Evolutionary conservation across 139 green algal genomes (phyloP), one percentile per base, ranked within the genome.

Genomic region (Micractinium sp.): DNA sequence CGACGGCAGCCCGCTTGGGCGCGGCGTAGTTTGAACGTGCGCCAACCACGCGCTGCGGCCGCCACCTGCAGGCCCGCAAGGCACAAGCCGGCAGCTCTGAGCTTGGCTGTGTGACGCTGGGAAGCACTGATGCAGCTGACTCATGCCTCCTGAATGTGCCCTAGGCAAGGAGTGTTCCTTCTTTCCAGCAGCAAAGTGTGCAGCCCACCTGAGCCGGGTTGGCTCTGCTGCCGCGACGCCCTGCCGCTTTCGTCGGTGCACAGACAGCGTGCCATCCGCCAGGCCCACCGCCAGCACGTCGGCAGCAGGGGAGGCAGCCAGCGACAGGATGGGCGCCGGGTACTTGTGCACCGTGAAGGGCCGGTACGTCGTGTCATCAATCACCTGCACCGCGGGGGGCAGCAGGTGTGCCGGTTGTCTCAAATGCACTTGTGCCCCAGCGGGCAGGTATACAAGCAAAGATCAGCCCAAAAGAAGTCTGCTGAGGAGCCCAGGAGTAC

Each of bases 201-300:
- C 22, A 9, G 16, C 73, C 73, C 63, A 89, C 76, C 78, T 53
- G 29, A 77, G 76, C 16, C 77, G 56, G 12, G 73, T n/a, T 13
- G n/a, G 31, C 53, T 33, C 29, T 16, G 73, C 29, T 38, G 41
- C 69, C 23, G 71, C 23, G 29, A 19, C 36, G 29, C 66, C 41
- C 31, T 90, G 85, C 18, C 66, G 53, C 14, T 69, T 87, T 66
- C 97, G 94, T 16, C 92, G 91, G 27, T 95, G 91, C 39, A 97
- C 91, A 19, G 91, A 95, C 36, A 99, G 93, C 75, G 91, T 92
- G 25, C 96, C 96, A 85, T 98, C 95, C 3, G 96, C 95, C 92
- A 98, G 95, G 29, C 97, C 97, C 73, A 98, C 97, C 20, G 96
- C 97, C 69, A 99, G 92, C 63, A 93, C 80, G n/a, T 87, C 90